phyloP scores from a whole-genome alignment of 2,329 filamentous ascomycete genomes.

The Cryoendolithus antarcticus region DNA sequence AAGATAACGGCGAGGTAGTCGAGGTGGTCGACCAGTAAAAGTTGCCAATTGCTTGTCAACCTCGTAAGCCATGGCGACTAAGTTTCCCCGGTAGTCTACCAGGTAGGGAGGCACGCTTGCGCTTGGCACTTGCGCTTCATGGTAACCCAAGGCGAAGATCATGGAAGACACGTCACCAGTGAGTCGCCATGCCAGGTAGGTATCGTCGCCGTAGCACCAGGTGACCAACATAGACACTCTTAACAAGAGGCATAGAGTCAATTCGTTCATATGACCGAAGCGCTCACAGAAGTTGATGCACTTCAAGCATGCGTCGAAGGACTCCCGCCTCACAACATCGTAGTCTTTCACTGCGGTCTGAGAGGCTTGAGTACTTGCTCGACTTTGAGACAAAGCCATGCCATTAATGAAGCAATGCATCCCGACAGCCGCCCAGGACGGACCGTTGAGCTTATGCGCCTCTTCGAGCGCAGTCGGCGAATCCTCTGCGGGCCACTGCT shows the following conservation, averaged over 20 bases:
- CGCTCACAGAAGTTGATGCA: constrained; percentile 1
- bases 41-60: constrained; percentile 2
- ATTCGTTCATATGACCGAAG: constrained; percentile 4
- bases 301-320: neutral
- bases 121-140: neutral
- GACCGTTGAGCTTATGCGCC: neutral
- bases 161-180: constrained; percentile 3
- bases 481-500: no score
- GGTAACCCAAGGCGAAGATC: constrained; percentile 6
- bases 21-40: constrained; percentile 6
- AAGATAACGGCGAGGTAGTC: constrained; percentile 1
- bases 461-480: neutral
- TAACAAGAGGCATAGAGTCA: constrained; percentile 1
- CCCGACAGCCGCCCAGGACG: constrained; percentile 1
- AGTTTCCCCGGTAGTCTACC: constrained; percentile 3
- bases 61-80: constrained; percentile 3
- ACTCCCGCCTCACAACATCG: neutral
- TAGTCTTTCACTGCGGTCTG: neutral
- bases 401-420: neutral
- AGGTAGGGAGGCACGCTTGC: constrained; percentile 1
- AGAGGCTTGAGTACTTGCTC: no score
- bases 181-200: constrained; percentile 3
- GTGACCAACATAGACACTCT: constrained; percentile 1
- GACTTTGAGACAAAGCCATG: no score
- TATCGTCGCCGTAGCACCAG: constrained; percentile 7